These are phyloP conservation scores for Leccinum arenicola DNA, from an alignment of 768 basidiomycete genomes.

Conservation along the genomic window DNA sequence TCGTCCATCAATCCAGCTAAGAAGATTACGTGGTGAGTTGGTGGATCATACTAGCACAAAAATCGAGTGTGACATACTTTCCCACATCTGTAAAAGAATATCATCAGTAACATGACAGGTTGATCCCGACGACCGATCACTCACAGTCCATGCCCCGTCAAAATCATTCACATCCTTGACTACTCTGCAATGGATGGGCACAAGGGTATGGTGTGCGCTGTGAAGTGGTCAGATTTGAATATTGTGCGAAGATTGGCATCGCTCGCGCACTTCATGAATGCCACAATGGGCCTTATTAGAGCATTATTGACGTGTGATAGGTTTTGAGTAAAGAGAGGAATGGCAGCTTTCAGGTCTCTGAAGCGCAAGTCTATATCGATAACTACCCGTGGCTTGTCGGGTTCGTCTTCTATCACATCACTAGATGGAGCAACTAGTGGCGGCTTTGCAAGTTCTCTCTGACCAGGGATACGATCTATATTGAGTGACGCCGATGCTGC, in stretches of 20 bases:
- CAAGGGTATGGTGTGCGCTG: constrained; percentile 89
- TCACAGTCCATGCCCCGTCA: constrained; percentile 94
- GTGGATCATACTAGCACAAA: neutral
- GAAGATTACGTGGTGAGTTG: constrained; percentile 13
- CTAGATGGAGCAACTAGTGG: constrained; percentile 71
- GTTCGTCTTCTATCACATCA: constrained; percentile 26
- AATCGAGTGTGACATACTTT: constrained; percentile 54
- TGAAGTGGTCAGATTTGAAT: constrained; percentile 5
- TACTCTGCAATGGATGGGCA: constrained; percentile 91
- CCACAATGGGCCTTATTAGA: constrained; percentile 91
- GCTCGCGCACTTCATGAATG: constrained; percentile 88
- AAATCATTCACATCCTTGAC: constrained; percentile 83
- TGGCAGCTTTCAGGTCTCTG: constrained; percentile 90
- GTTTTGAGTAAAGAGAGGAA: constrained; percentile 88
- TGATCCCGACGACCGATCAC: constrained; percentile 27
- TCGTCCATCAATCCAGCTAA: constrained; percentile 92
- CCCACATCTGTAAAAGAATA: constrained; percentile 69
- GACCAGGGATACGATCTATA: constrained; percentile 77
- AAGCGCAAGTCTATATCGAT: constrained; percentile 95
- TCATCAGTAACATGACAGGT: constrained; percentile 2
- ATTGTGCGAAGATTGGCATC: neutral
- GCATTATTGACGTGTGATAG: constrained; percentile 92
- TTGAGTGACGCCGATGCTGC: constrained; percentile 45
- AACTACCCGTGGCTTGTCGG: constrained; percentile 50
- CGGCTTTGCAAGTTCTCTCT: constrained; percentile 82